Evolutionary conservation across 805 yeast species (phyloP).

Genomic region (Saccharomycopsis sp.): DNA sequence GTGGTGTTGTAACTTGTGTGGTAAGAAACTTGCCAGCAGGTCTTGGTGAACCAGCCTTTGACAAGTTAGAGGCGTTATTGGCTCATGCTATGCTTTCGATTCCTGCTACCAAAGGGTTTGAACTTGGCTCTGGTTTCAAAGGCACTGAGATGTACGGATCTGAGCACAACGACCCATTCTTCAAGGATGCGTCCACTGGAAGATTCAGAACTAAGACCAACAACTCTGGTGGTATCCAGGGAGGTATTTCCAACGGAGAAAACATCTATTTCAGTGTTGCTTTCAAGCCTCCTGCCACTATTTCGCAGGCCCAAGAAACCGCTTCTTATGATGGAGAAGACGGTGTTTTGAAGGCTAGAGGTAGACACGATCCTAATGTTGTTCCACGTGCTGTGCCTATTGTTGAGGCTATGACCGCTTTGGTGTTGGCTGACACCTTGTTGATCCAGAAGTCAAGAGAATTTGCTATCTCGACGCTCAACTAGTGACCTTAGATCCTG

Average conservation of each 20-base stretch:
- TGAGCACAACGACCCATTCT: slow-evolving; percentile 85
- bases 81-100: slow-evolving; percentile 98
- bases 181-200: slow-evolving; percentile 49
- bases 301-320: slow-evolving; percentile 86
- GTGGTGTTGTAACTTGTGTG: slow-evolving; percentile 97
- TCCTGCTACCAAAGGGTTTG: slow-evolving; percentile 98
- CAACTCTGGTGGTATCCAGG: slow-evolving; percentile 96
- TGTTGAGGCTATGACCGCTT: slow-evolving; percentile 97
- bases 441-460: slow-evolving; percentile 85
- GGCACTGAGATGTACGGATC: slow-evolving; percentile 92
- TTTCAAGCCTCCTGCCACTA: slow-evolving; percentile 97
- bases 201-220: slow-evolving; percentile 81
- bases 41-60: slow-evolving; percentile 97
- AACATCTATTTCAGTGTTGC: slow-evolving; percentile 91
- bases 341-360: slow-evolving; percentile 90
- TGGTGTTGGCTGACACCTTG: slow-evolving; percentile 80
- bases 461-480: slow-evolving; percentile 29
- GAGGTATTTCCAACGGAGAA: slow-evolving; percentile 97
- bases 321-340: slow-evolving; percentile 80
- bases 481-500: not conserved
- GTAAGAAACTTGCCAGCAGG: slow-evolving; percentile 90
- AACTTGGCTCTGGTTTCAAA: slow-evolving; percentile 91
- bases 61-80: slow-evolving; percentile 87
- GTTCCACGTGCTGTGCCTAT: slow-evolving; percentile 98
- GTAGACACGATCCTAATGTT: slow-evolving; percentile 98